phyloP scores from a whole-genome alignment of 139 green algal genomes.

The Chlorella sp. region DNA sequence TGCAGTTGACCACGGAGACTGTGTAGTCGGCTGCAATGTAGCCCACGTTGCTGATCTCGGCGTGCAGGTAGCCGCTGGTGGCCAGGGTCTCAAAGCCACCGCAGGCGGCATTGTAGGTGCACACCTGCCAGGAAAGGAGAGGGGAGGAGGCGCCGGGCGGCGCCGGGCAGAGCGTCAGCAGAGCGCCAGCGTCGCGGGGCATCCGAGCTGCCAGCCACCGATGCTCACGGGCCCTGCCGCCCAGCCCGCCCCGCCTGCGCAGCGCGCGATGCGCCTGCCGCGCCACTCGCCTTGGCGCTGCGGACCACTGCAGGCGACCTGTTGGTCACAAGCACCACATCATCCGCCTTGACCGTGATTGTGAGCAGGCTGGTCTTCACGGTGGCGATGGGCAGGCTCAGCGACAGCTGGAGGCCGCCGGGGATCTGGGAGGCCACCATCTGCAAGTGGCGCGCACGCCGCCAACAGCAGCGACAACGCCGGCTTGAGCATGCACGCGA shows the following conservation, averaged over 20 bases:
- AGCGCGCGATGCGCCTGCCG: not conserved
- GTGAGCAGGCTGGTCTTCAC: conserved; percentile 65
- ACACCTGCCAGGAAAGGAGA: conserved; percentile 36
- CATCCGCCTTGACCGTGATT: conserved; percentile 63
- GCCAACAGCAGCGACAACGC: too few species aligned
- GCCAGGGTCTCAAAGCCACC: conserved; percentile 73
- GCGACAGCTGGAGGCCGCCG: conserved; percentile 45
- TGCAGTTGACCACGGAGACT: conserved; percentile 60
- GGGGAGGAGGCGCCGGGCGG: not conserved
- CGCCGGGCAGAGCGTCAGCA: not conserved
- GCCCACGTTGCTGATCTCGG: conserved; percentile 64
- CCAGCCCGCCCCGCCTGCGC: not conserved
- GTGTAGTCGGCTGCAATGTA: conserved; percentile 59
- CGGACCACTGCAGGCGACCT: conserved; percentile 64
- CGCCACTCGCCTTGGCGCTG: conserved; percentile 16
- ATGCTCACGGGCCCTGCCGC: not conserved
- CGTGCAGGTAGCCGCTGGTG: conserved; percentile 62
- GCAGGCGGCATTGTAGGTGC: conserved; percentile 57
- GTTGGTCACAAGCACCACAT: conserved; percentile 65
- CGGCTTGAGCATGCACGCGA: too few species aligned
- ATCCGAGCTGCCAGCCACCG: not conserved
- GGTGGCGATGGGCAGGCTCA: conserved; percentile 63
- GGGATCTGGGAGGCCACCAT: conserved; percentile 32
- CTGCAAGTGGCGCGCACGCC: too few species aligned
- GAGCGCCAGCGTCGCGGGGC: not conserved